Evolutionary conservation across 306 rosid species (phyloP).

Genomic region (Clitoria ternatea): DNA sequence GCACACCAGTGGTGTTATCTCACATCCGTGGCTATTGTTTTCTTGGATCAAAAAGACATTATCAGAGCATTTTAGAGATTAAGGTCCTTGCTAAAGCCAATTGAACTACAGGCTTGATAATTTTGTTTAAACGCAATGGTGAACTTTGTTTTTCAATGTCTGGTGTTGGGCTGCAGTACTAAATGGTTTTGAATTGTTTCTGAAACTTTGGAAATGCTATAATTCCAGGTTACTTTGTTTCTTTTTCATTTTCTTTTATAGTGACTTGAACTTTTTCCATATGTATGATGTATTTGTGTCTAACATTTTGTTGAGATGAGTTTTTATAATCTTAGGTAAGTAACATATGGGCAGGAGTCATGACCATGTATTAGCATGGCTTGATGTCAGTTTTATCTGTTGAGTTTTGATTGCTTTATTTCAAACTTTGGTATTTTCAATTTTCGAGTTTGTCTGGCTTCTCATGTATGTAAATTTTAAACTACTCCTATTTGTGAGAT

Average conservation of each 20-base stretch:
- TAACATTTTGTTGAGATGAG: neutral
- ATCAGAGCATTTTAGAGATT: neutral
- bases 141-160: neutral
- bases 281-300: neutral
- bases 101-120: neutral
- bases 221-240: neutral
- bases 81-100: neutral
- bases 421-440: constrained; percentile 7
- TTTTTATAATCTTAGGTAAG: constrained; percentile 4
- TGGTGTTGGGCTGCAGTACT: neutral
- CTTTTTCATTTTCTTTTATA: no score
- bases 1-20: neutral
- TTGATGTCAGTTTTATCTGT: constrained; percentile 18
- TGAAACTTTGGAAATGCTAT: constrained; percentile 7
- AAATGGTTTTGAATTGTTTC: constrained; percentile 4
- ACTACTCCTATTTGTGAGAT: neutral
- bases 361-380: neutral
- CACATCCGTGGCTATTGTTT: neutral
- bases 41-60: neutral
- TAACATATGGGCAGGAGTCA: neutral
- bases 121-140: constrained; percentile 1
- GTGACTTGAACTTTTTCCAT: neutral
- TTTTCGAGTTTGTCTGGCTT: neutral
- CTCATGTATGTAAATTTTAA: neutral
- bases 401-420: constrained; percentile 24